These are phyloP conservation scores for Iodosphaeria phyllophila DNA, from an alignment of 2,329 filamentous ascomycete species.

Conservation along the genomic window DNA sequence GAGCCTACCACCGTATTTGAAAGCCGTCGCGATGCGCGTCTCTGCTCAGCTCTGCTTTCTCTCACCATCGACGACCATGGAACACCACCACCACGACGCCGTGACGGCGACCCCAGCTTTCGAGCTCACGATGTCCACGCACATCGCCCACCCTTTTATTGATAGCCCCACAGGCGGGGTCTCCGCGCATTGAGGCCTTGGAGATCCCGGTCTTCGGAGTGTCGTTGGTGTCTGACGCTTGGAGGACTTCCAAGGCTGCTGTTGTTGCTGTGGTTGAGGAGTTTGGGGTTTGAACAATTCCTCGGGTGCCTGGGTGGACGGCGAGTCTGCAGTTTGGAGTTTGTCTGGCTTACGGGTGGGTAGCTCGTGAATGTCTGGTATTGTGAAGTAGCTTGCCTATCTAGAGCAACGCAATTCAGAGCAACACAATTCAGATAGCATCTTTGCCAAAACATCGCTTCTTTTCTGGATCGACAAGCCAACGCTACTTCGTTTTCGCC, in stretches of 20 bases:
- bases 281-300: no score
- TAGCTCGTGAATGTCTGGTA: no score
- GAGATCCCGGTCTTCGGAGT: slow-evolving; percentile 10
- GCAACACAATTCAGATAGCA: no score
- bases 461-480: no score
- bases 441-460: no score
- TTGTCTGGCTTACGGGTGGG: no score
- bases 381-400: no score
- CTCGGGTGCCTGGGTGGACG: no score
- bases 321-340: no score
- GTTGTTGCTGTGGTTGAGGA: neutral
- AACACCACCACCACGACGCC: slow-evolving; percentile 5
- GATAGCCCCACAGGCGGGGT: slow-evolving; percentile 36
- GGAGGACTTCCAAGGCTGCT: slow-evolving; percentile 3
- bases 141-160: slow-evolving; percentile 4
- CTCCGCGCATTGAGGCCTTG: slow-evolving; percentile 18
- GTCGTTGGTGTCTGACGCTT: slow-evolving; percentile 5
- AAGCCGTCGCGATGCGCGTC: neutral
- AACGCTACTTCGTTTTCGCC: no score
- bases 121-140: slow-evolving; percentile 7
- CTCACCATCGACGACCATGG: slow-evolving; percentile 6
- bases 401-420: no score
- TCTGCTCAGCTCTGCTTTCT: slow-evolving; percentile 4
- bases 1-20: no score
- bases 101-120: slow-evolving; percentile 5